Evolutionary conservation across 768 basidiomycete species (phyloP).

Genomic region (Tylopilus felleus): DNA sequence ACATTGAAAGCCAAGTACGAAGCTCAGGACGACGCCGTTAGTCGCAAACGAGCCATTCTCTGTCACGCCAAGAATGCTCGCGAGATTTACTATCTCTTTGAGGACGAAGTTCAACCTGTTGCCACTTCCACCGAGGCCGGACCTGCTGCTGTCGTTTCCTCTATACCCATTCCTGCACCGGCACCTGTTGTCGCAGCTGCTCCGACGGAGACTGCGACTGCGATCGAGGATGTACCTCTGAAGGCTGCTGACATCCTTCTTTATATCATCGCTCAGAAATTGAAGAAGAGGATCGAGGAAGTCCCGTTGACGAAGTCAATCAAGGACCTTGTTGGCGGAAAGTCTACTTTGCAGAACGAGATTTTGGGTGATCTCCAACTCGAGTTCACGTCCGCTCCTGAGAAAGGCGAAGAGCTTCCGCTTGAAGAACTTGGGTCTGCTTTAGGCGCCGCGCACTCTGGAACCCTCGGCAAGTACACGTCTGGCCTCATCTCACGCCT

Average conservation of each 20-base stretch:
- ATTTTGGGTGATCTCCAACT: conserved; percentile 95
- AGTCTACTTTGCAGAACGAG: conserved; percentile 98
- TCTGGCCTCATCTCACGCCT: conserved; percentile 87
- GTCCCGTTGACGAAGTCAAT: conserved; percentile 90
- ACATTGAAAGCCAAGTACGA: conserved; percentile 95
- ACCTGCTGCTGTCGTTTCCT: conserved; percentile 36
- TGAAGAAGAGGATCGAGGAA: conserved; percentile 93
- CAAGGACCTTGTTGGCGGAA: conserved; percentile 98
- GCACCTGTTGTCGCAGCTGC: conserved; percentile 43
- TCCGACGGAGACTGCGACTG: conserved; percentile 60
- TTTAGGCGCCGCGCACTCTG: conserved; percentile 74
- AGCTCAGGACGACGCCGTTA: conserved; percentile 78
- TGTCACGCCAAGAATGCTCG: conserved; percentile 95
- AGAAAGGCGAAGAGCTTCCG: conserved; percentile 97
- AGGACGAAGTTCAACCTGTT: conserved; percentile 61
- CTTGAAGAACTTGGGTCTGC: conserved; percentile 93
- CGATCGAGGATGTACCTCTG: conserved; percentile 87
- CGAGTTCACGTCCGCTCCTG: conserved; percentile 92
- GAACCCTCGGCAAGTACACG: conserved; percentile 91
- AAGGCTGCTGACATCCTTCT: conserved; percentile 87
- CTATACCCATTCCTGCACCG: conserved; percentile 40
- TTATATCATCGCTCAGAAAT: conserved; percentile 92
- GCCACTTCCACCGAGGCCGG: conserved; percentile 29
- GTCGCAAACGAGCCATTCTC: conserved; percentile 73
- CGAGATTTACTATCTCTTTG: conserved; percentile 97